phyloP scores from a whole-genome alignment of 73 alveolate genomes.

The Tetrahymena elliotti region DNA sequence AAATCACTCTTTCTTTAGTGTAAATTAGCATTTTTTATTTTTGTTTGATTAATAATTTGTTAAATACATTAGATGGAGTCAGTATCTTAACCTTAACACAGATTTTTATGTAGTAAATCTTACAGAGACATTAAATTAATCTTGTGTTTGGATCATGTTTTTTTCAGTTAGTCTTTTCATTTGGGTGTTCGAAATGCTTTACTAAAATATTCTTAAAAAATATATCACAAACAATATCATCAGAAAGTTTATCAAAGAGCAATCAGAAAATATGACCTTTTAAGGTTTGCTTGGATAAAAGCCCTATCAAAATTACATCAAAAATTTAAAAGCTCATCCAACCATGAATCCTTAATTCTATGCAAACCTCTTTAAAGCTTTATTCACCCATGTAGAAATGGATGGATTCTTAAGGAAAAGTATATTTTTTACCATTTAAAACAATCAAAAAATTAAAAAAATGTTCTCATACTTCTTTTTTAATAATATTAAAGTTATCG shows the following conservation, averaged over 20 bases:
- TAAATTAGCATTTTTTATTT: background rate
- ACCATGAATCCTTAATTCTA: background rate
- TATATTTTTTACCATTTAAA: background rate
- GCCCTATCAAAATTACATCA: background rate
- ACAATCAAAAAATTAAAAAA: no score
- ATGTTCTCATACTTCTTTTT: background rate
- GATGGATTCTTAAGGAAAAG: background rate
- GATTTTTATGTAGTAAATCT: background rate
- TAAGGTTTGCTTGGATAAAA: background rate
- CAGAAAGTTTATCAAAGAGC: background rate
- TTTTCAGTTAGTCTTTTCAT: background rate
- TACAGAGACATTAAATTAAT: background rate
- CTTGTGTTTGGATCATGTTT: background rate
- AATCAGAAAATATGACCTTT: background rate
- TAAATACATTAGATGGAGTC: background rate
- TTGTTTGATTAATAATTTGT: no score
- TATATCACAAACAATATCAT: background rate
- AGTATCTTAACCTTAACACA: background rate
- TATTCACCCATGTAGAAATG: background rate
- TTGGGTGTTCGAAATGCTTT: background rate
- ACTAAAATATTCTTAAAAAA: background rate
- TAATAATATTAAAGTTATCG: background rate
- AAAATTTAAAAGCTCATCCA: background rate
- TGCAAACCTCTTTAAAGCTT: background rate
- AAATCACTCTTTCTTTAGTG: background rate